Conservation (phyloP, 495 filamentous ascomycete species). For the Tuber brumale region DNA sequence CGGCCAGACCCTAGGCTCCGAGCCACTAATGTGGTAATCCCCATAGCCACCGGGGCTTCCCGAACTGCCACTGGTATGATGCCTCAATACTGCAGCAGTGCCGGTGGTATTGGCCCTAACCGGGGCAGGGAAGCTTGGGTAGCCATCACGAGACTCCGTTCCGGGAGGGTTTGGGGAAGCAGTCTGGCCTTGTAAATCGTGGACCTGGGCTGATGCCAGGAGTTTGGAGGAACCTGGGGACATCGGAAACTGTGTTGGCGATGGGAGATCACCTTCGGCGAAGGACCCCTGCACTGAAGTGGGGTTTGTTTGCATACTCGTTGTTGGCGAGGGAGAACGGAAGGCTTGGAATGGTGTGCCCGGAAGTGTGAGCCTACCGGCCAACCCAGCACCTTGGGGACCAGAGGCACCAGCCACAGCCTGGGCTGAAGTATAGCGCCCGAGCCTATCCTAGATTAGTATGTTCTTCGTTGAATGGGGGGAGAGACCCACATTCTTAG, state of each 20-base stretch:
- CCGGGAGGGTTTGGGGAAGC: background rate
- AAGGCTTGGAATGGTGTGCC: constrained; percentile 19
- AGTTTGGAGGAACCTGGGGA: constrained; percentile 28
- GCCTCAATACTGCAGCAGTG: constrained; percentile 22
- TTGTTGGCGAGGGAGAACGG: constrained; percentile 23
- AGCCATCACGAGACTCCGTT: background rate
- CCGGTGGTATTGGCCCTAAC: constrained; percentile 22
- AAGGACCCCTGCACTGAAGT: constrained; percentile 28
- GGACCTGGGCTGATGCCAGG: constrained; percentile 19
- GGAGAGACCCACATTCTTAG: constrained; percentile 61
- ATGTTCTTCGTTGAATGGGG: background rate
- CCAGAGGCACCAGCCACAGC: constrained; percentile 6
- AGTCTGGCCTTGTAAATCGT: constrained; percentile 19
- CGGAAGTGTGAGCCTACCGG: constrained; percentile 25
- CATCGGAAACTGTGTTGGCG: constrained; percentile 32
- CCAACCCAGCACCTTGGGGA: constrained; percentile 23
- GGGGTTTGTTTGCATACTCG: constrained; percentile 38
- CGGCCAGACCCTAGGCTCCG: constrained; percentile 65
- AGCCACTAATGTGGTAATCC: constrained; percentile 48
- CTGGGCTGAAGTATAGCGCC: constrained; percentile 45
- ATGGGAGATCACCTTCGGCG: constrained; percentile 13
- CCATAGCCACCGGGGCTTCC: constrained; percentile 35
- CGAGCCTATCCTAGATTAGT: constrained; percentile 44
- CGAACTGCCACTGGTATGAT: constrained; percentile 13
- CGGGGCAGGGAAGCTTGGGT: constrained; percentile 10